phyloP scores from a whole-genome alignment of 805 yeast genomes.

The Kazachstania psychrophila region DNA sequence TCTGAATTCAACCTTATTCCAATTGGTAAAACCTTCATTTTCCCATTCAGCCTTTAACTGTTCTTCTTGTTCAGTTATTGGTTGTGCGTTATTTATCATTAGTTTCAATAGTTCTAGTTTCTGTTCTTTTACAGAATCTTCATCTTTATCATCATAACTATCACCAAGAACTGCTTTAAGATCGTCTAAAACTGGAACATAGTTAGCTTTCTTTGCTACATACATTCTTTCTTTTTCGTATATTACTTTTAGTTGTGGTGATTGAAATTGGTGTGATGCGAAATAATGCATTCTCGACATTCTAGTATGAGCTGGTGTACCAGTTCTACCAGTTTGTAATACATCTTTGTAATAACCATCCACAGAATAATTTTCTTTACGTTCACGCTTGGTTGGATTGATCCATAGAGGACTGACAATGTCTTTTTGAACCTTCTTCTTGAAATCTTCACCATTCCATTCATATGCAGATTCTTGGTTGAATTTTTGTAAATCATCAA shows the following conservation, averaged over 20 bases:
- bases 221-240: conserved; percentile 75
- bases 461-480: conserved; percentile 69
- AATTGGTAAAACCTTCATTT: conserved; percentile 62
- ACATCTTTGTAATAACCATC: conserved; percentile 82
- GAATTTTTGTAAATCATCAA: conserved; percentile 71
- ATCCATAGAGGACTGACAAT: conserved; percentile 60
- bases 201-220: conserved; percentile 58
- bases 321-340: conserved; percentile 56
- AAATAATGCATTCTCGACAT: conserved; percentile 78
- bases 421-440: conserved; percentile 46
- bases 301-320: conserved; percentile 49
- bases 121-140: conserved; percentile 35
- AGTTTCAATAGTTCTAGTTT: conserved; percentile 53
- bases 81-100: conserved; percentile 67
- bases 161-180: conserved; percentile 33
- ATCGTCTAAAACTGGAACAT: conserved; percentile 56
- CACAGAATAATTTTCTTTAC: conserved; percentile 77
- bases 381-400: conserved; percentile 75
- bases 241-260: conserved; percentile 63
- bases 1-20: conserved; percentile 84
- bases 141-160: conserved; percentile 30
- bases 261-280: conserved; percentile 87
- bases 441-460: conserved; percentile 81
- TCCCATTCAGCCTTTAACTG: conserved; percentile 49
- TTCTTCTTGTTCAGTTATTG: conserved; percentile 77